phyloP scores from a whole-genome alignment of 1,284 basidiomycete genomes.

The Cystobasidiaceae sp. region DNA sequence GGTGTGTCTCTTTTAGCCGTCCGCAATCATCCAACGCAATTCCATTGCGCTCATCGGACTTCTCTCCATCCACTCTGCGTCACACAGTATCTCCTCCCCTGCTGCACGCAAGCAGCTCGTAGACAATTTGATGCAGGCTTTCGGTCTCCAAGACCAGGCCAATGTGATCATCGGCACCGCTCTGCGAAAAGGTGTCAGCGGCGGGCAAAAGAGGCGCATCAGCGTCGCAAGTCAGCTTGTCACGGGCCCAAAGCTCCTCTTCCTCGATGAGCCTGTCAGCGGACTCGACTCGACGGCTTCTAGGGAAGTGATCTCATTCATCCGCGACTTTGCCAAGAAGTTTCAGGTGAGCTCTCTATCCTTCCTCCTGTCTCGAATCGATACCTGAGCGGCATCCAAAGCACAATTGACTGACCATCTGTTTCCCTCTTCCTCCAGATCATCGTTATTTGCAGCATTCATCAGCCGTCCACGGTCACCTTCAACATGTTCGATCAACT shows the following conservation, averaged over 20 bases:
- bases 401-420: no score
- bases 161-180: conserved; percentile 48
- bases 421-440: conserved; percentile 42
- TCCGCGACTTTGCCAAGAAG: not conserved
- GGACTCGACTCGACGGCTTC: conserved; percentile 40
- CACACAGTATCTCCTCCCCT: not conserved
- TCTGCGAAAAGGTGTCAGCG: conserved; percentile 48
- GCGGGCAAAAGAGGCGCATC: conserved; percentile 48
- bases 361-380: not conserved
- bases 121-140: conserved; percentile 38
- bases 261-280: conserved; percentile 49
- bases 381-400: conserved; percentile 26
- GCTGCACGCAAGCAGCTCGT: conserved; percentile 31
- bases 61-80: no score
- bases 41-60: not conserved
- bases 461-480: conserved; percentile 47
- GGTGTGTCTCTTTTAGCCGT: not conserved
- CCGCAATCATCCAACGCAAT: not conserved
- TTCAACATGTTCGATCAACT: conserved; percentile 44
- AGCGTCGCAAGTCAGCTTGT: conserved; percentile 47
- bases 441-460: conserved; percentile 46
- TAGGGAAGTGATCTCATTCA: conserved; percentile 44
- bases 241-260: conserved; percentile 46
- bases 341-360: not conserved
- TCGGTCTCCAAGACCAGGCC: conserved; percentile 43